phyloP scores from a whole-genome alignment of 78 protist species.

The Emiliania huxleyi region DNA sequence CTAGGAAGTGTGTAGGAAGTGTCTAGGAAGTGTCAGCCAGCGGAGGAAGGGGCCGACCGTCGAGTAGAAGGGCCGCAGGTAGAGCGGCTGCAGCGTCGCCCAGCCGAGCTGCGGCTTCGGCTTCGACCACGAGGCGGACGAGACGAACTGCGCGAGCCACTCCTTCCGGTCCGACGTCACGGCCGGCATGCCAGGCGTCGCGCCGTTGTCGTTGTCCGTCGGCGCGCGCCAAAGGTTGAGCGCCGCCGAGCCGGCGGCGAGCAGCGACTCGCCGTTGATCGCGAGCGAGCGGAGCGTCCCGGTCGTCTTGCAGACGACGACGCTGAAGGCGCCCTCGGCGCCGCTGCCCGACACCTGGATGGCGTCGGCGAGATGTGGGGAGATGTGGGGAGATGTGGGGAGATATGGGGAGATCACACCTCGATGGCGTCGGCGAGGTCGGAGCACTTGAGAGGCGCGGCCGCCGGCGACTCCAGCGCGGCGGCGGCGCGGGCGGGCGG shows the following conservation, averaged over 20 bases:
- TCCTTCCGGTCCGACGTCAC: neutral
- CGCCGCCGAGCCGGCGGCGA: neutral
- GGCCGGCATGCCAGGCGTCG: neutral
- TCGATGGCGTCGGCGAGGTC: too few species aligned
- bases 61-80: neutral
- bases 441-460: too few species aligned
- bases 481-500: too few species aligned
- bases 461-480: too few species aligned
- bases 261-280: neutral
- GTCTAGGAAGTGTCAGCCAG: too few species aligned
- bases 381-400: too few species aligned
- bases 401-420: too few species aligned
- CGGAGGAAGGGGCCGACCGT: neutral
- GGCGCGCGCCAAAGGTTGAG: conserved; percentile 12
- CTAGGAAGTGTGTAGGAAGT: too few species aligned
- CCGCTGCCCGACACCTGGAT: neutral
- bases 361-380: neutral
- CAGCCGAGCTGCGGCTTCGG: neutral
- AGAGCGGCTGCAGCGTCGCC: neutral
- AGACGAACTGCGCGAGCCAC: neutral
- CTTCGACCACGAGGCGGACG: too few species aligned
- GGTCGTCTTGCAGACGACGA: neutral
- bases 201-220: neutral
- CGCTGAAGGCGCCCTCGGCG: neutral
- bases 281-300: neutral